These are phyloP conservation scores for Lyophyllum shimeji DNA, from an alignment of 768 basidiomycete species.

Conservation along the genomic window DNA sequence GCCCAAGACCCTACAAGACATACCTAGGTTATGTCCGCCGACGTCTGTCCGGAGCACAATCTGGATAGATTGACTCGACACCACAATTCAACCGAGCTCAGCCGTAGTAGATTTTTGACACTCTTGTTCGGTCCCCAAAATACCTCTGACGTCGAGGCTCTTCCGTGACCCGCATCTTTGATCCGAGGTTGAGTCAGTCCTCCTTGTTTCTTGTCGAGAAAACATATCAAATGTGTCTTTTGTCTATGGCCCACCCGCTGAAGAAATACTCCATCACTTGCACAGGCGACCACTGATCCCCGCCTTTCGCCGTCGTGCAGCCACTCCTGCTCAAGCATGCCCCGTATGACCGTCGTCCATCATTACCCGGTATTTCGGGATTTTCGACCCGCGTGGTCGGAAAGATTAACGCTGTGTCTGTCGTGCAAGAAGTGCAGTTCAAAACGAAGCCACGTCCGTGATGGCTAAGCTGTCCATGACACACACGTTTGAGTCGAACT, in stretches of 20 bases:
- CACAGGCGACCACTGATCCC: no score
- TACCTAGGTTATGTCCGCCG: no score
- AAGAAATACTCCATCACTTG: no score
- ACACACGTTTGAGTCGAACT: not conserved
- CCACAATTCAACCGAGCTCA: not conserved
- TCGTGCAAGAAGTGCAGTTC: not conserved
- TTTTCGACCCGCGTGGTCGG: not conserved
- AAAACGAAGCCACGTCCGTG: not conserved
- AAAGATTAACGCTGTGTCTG: not conserved
- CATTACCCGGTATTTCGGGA: not conserved
- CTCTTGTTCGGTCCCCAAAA: not conserved
- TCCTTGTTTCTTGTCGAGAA: not conserved
- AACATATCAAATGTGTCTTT: no score
- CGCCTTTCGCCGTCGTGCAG: no score
- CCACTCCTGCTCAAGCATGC: no score
- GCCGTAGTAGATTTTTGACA: not conserved
- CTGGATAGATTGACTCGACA: no score
- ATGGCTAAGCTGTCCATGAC: no score
- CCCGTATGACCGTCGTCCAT: not conserved
- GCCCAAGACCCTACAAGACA: no score
- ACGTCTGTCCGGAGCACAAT: no score
- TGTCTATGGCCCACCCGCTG: no score
- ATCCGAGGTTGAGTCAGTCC: not conserved
- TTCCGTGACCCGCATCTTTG: not conserved
- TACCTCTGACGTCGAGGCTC: no score